Base-by-base conservation (phyloP, 768 basidiomycete genomes). In the Cystofilobasidium macerans region DNA sequence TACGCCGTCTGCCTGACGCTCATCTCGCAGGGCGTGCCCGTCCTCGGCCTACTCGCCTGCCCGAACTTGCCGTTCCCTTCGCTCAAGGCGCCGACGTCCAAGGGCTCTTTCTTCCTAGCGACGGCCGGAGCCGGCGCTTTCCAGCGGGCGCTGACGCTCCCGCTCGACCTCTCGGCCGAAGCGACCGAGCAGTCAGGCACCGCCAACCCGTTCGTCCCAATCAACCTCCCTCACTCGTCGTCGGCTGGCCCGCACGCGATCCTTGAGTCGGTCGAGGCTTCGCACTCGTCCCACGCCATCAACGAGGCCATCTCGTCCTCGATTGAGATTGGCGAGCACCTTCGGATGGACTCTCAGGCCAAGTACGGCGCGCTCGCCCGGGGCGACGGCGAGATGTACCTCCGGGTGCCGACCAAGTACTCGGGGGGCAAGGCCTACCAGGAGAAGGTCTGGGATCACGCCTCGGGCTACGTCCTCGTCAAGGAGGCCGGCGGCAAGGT, bases 361-460 rank as follows among this genome's bases (percentile, higher is more conserved):
- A 99, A 98, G 77, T 98, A 98, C 71, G 84, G 86, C 35, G 85
- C 85, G 72, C 82, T 98, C 18, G 84, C 85, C 6, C 79, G 93
- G 47, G 91, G 93, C 0, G 87, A 94, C 63, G 92, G 91, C 18
- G 26, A 84, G 1, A 82, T 83, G 40, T 94, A 91, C 73, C 77
- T 77, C 38, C 62, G 76, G 53, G 76, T 77, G 32, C 76, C 76
- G 9, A 77, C 76, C 5, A 76, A 75, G 62, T 77, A 75, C 69
- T 72, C 70, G 24, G 76, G 76, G 12, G 76, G 76, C 8, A 76
- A 82, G 4, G 87, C 85, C 2, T 97, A 98, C 75, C 75, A 78
- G 68, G 94, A 97, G 76, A 97, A 97, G 78, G 93, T 98, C n/a
- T 99, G 94, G 93, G 94, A 97, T 72, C 95, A 97, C 73, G 91